Evolutionary conservation across 768 basidiomycete genomes (phyloP).

Genomic region (Boletellus emodensis): DNA sequence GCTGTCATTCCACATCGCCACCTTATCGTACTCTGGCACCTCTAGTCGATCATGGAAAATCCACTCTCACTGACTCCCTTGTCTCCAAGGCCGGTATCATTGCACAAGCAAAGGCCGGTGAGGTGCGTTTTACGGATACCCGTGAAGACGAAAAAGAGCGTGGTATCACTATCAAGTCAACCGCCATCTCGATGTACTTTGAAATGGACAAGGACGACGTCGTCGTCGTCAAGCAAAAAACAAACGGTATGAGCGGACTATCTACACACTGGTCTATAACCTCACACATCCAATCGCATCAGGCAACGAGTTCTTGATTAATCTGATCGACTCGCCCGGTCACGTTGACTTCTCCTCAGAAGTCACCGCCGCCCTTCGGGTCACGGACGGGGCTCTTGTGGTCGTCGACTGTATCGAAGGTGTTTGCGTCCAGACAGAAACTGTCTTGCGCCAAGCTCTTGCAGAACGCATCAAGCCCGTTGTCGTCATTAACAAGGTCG

Average conservation of each 20-base stretch:
- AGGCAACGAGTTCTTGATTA: slow-evolving; percentile 98
- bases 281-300: slow-evolving; percentile 6
- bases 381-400: slow-evolving; percentile 98
- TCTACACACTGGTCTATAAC: background rate
- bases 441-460: slow-evolving; percentile 95
- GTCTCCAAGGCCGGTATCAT: slow-evolving; percentile 99
- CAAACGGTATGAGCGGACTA: slow-evolving; percentile 55
- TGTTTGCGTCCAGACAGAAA: slow-evolving; percentile 99
- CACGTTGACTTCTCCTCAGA: slow-evolving; percentile 99
- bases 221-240: slow-evolving; percentile 86
- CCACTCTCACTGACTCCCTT: slow-evolving; percentile 96
- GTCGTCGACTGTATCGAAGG: slow-evolving; percentile 99
- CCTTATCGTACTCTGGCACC: slow-evolving; percentile 13
- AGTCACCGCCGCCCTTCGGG: slow-evolving; percentile 98
- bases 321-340: slow-evolving; percentile 98
- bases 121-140: slow-evolving; percentile 96
- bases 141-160: slow-evolving; percentile 98
- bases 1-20: slow-evolving; percentile 8
- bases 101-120: slow-evolving; percentile 89
- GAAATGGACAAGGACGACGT: slow-evolving; percentile 90
- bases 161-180: slow-evolving; percentile 99
- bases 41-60: slow-evolving; percentile 99
- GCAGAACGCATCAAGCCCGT: slow-evolving; percentile 99
- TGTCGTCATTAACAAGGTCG: slow-evolving; percentile 99
- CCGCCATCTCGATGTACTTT: slow-evolving; percentile 99